phyloP scores from a whole-genome alignment of 2,329 filamentous ascomycete species.

The Fusarium sp. region DNA sequence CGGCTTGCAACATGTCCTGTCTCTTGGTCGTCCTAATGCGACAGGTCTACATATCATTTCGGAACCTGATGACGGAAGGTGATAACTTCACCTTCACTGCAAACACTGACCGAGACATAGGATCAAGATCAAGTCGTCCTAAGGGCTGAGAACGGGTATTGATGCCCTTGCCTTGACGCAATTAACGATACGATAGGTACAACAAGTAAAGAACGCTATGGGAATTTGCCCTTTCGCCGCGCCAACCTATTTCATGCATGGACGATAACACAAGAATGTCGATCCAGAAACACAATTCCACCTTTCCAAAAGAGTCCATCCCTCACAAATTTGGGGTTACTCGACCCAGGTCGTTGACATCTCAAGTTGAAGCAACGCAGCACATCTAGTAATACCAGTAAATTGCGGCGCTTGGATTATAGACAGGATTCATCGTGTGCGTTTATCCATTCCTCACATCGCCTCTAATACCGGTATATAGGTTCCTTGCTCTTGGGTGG shows the following conservation, averaged over 20 bases:
- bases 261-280: conserved; percentile 16
- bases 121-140: not conserved
- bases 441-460: not conserved
- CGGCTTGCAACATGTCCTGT: not conserved
- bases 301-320: conserved; percentile 8
- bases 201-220: conserved; percentile 35
- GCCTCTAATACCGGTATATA: conserved; percentile 45
- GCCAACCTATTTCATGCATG: conserved; percentile 35
- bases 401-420: not conserved
- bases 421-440: not conserved
- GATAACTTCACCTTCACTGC: not conserved
- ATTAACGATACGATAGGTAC: conserved; percentile 18
- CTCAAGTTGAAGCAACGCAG: not conserved
- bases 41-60: not conserved
- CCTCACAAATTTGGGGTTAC: not conserved
- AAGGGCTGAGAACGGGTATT: conserved; percentile 1
- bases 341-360: not conserved
- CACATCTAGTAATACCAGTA: not conserved
- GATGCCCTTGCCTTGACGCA: conserved; percentile 4
- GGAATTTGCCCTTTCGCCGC: conserved; percentile 38
- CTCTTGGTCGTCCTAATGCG: not conserved
- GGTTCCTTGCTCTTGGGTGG: conserved; percentile 50
- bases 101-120: not conserved
- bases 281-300: conserved; percentile 21
- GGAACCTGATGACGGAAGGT: not conserved